Evolutionary conservation across 768 basidiomycete species (phyloP), one percentile per base, ranked within the genome.

Genomic region (Kwoniella heveanensis): DNA sequence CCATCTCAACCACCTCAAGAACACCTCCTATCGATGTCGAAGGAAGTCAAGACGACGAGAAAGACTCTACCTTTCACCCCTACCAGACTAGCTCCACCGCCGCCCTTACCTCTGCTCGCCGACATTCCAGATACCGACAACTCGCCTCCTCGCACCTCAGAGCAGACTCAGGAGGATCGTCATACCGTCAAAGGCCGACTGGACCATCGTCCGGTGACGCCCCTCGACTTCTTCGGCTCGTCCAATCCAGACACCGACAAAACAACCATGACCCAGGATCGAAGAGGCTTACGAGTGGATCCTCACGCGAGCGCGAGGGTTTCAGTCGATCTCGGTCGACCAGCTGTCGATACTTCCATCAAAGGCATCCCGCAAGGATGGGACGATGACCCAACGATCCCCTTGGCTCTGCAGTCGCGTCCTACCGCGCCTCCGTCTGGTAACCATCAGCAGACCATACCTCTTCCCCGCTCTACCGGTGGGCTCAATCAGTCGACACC

Each of bases 281-380:
- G 17, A 17, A 44, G 39, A 44, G 39, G 39, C 3, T 44, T 44
- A 44, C 39, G 9, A 17, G 8, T 17, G 8, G 39, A 44, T 19
- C 39, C 39, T 17, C 39, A 44, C 19, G 10, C 9, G 4, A 10
- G 10, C 15, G 17, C 52, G 15, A 46, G 60, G 12, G 32, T 5
- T 44, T 62, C 60, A 3, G 36, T 54, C 19, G 62, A 56, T 39
- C 54, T 37, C 26, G 39, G 39, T 44, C 21, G 62, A 49, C 60
- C 57, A 15, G 21, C 25, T 9, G 64, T 71, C 1, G 70, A 71
- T 36, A 60, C 70, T 10, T 26, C 49, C 8, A 65, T 71, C 39
- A 64, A 57, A 32, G 70, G 70, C 19, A 52, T 68, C 19, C 66
- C 70, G 9, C 70, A 71, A 53, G 70, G 70, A 22, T 68, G 70